phyloP scores from a whole-genome alignment of 768 basidiomycete species.

The Rossbeevera mucosa region DNA sequence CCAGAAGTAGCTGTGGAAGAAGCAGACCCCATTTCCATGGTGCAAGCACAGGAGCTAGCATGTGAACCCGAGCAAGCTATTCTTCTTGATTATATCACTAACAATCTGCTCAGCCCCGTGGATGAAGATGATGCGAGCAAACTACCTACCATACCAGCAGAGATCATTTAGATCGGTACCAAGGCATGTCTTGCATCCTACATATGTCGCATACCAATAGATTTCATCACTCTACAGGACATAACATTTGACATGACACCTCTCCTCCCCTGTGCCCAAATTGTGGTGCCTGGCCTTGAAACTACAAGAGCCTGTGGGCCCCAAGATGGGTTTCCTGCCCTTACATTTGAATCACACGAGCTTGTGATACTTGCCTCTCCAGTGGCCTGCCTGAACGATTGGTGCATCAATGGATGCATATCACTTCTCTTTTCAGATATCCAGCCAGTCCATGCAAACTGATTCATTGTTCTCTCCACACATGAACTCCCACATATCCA shows the following conservation, averaged over 20 bases:
- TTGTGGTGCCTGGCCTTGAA: background rate
- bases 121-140: background rate
- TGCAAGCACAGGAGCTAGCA: background rate
- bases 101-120: background rate
- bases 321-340: background rate
- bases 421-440: slow-evolving; percentile 1
- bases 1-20: background rate
- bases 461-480: slow-evolving; percentile 12
- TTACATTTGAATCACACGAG: slow-evolving; percentile 6
- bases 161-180: background rate
- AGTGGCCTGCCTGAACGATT: slow-evolving; percentile 7
- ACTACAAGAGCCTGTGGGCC: background rate
- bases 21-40: background rate
- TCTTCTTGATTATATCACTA: slow-evolving; percentile 3
- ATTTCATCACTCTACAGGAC: too few species aligned
- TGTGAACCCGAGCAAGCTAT: background rate
- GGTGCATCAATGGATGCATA: slow-evolving; percentile 16
- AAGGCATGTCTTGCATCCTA: slow-evolving; percentile 1
- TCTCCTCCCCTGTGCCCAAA: background rate
- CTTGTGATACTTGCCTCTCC: slow-evolving; percentile 5
- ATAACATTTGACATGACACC: background rate
- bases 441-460: background rate
- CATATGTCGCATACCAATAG: too few species aligned
- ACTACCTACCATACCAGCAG: background rate
- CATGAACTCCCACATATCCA: slow-evolving; percentile 3